Evolutionary conservation across 805 yeast species (phyloP).

Genomic region (Clavispora asparagi): DNA sequence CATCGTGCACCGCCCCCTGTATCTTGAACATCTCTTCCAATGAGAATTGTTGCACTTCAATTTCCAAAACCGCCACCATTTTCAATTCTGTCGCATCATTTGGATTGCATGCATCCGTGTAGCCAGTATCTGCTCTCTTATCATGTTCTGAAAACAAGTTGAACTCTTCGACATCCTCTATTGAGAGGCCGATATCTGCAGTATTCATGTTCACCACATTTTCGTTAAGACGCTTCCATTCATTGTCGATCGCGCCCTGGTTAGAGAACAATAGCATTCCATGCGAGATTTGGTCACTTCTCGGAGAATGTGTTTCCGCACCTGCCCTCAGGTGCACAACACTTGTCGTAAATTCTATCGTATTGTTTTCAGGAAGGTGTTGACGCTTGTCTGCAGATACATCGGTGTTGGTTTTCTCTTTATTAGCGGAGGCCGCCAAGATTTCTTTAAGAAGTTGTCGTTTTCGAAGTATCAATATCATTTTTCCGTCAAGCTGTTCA

Average conservation of each 20-base stretch:
- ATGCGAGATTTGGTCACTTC: not conserved
- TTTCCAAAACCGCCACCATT: not conserved
- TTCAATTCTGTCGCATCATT: not conserved
- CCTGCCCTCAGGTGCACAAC: no score
- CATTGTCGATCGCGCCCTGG: slow-evolving; percentile 20
- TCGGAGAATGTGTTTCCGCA: no score
- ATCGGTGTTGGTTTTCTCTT: not conserved
- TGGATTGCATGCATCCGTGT: not conserved
- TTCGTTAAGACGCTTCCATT: slow-evolving; percentile 44
- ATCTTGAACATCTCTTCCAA: not conserved
- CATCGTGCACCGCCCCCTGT: not conserved
- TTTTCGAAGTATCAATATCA: slow-evolving; percentile 32
- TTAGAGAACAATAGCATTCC: not conserved
- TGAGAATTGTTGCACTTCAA: not conserved
- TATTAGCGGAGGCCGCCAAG: slow-evolving; percentile 14
- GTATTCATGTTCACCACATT: slow-evolving; percentile 22
- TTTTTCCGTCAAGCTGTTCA: slow-evolving; percentile 36
- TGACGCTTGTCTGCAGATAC: not conserved
- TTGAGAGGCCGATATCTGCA: slow-evolving; percentile 33
- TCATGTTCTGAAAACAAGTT: slow-evolving; percentile 19
- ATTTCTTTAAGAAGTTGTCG: slow-evolving; percentile 34
- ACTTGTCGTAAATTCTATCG: no score
- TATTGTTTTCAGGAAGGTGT: not conserved
- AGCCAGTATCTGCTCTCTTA: not conserved
- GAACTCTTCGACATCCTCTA: slow-evolving; percentile 41